These are phyloP conservation scores for Ophiostoma quercus DNA, from an alignment of 2,329 filamentous ascomycete species.

Conservation along the genomic window DNA sequence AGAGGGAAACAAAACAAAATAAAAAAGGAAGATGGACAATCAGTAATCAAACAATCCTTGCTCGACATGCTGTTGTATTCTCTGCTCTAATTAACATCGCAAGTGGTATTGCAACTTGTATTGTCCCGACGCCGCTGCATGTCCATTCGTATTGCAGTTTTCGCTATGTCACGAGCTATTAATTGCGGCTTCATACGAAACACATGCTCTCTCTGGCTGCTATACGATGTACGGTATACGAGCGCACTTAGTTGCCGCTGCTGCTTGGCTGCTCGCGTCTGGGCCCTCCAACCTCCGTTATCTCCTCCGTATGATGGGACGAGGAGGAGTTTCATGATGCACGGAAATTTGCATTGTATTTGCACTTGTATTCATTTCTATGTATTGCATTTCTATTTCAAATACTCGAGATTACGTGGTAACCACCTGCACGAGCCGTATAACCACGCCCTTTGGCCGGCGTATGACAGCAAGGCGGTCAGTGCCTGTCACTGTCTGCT, in stretches of 20 bases:
- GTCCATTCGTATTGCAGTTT: background rate
- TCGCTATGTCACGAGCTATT: too few species aligned
- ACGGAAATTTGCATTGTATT: background rate
- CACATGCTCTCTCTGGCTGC: background rate
- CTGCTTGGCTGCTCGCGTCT: background rate
- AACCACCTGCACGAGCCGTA: background rate
- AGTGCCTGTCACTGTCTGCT: background rate
- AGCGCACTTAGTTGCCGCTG: background rate
- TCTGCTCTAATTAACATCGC: background rate
- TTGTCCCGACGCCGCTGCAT: background rate
- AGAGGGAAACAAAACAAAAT: background rate
- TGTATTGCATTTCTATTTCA: background rate
- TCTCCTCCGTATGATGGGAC: background rate
- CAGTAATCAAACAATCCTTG: background rate
- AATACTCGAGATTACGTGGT: background rate
- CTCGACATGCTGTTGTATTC: background rate
- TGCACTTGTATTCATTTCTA: background rate
- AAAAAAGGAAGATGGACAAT: background rate
- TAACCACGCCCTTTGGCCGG: background rate
- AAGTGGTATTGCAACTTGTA: background rate
- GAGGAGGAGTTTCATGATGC: background rate
- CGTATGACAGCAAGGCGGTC: too few species aligned
- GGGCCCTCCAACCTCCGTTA: background rate
- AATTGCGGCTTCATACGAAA: background rate
- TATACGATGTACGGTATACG: background rate